Base-by-base conservation (phyloP, 176 grass and related monocot genomes). In the Cymbopogon citratus region DNA sequence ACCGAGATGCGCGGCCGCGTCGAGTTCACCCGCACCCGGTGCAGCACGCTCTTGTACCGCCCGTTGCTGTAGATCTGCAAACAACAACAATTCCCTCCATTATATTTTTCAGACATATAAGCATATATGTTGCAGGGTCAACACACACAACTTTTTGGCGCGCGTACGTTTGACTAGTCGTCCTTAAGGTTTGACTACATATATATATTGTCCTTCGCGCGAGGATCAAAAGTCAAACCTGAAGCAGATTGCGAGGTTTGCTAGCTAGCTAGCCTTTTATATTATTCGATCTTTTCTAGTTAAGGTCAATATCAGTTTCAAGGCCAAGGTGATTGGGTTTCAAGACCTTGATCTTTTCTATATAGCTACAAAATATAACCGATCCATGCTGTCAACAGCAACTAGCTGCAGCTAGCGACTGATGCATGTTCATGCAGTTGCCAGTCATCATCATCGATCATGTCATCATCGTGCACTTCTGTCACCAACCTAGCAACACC, bases 61-160 rank as follows among this genome's bases (percentile, higher is more conserved):
- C 95, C 95, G 21, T 98, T 98, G 82, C 92, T 98, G 64, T 86
- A 94, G 60, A 98, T 98, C 95, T 98, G 84, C 39, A 6, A 7
- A 5, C 5, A 38, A 1, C 15, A 13, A 45, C 40, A 46, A 48
- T 48, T 48, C 4, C 12, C 44, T 7, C 7, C 0, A 6, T 40
- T 41, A 41, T 6, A 5, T 36, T 34, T 36, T 41, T 44, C 12
- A 48, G 48, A 51, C 48, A 51, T 49, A 33, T 33, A 33, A 2
- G 44, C 0, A 41, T 11, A 12, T 3, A 44, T 13, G 41, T 21
- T 21, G 18, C 49, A 21, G 18, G 49, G 49, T 54, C 18, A 21
- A 21, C 46, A 49, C 46, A 36, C 4, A 16, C 38, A 41, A 61
- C 13, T 5, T 6, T 74, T 66, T 39, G 48, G 29, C 41, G 39